Conservation (phyloP, 2,329 filamentous ascomycete genomes). For the Paraphoma sp. region DNA sequence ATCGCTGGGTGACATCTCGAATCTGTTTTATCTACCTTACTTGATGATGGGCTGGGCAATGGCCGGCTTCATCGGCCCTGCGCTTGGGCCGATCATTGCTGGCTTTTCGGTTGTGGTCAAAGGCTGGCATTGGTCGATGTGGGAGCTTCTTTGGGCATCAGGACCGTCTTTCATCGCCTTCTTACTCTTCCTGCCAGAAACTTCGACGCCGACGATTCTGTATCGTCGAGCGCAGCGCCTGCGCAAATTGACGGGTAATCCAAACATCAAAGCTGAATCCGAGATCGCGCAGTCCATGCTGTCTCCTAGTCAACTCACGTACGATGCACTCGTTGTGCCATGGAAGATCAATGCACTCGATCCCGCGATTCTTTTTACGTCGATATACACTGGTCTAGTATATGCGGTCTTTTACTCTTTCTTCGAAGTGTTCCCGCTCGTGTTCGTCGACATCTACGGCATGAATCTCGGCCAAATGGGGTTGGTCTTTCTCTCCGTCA, state of each 20-base stretch:
- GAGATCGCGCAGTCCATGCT: constrained; percentile 71
- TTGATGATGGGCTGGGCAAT: constrained; percentile 53
- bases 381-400: constrained; percentile 82
- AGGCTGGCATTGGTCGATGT: constrained; percentile 86
- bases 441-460: constrained; percentile 79
- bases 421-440: constrained; percentile 68
- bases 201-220: constrained; percentile 82
- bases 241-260: constrained; percentile 70
- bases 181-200: constrained; percentile 86
- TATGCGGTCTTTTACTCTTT: constrained; percentile 79
- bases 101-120: constrained; percentile 74
- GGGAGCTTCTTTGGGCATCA: constrained; percentile 82
- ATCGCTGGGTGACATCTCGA: constrained; percentile 48
- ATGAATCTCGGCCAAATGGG: constrained; percentile 76
- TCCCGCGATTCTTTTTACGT: constrained; percentile 83
- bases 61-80: constrained; percentile 66
- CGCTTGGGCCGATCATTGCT: constrained; percentile 68
- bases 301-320: constrained; percentile 48
- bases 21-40: constrained; percentile 53
- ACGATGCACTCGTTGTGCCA: constrained; percentile 69
- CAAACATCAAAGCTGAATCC: constrained; percentile 74
- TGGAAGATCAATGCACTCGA: constrained; percentile 85
- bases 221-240: constrained; percentile 73
- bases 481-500: constrained; percentile 84
- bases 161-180: constrained; percentile 76